Evolutionary conservation across 2,329 filamentous ascomycete species (phyloP).

Genomic region (Colletotrichum spinosum): DNA sequence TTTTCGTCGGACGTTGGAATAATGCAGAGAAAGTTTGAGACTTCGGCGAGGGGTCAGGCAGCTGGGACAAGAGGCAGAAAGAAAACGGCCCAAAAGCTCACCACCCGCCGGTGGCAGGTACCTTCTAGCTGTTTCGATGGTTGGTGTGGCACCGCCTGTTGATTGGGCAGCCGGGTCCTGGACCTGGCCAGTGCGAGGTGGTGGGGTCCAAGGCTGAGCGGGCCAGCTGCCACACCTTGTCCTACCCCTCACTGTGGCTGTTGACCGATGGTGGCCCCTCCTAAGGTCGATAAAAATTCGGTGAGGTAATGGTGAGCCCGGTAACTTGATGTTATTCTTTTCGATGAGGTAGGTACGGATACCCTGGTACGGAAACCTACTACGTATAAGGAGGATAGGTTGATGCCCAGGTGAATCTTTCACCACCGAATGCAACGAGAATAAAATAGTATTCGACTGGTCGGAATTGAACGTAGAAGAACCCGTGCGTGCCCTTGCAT

Average conservation of each 20-base stretch:
- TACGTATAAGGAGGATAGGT: too few species aligned
- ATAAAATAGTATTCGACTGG: too few species aligned
- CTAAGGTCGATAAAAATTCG: too few species aligned
- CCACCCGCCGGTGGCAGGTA: constrained; percentile 30
- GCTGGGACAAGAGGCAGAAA: constrained; percentile 27
- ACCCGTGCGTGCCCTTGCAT: background rate
- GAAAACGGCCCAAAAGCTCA: constrained; percentile 41
- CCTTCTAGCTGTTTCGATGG: constrained; percentile 60
- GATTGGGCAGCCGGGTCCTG: constrained; percentile 47
- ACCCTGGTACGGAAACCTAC: too few species aligned
- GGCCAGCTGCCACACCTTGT: constrained; percentile 7
- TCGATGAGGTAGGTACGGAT: too few species aligned
- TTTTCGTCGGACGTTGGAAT: constrained; percentile 10
- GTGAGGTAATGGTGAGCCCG: too few species aligned
- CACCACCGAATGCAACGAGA: too few species aligned
- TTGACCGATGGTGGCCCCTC: background rate
- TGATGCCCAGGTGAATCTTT: too few species aligned
- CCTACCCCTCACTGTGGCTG: constrained; percentile 10
- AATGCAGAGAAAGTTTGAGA: constrained; percentile 10
- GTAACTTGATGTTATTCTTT: too few species aligned
- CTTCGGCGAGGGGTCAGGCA: constrained; percentile 25
- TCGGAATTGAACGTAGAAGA: too few species aligned
- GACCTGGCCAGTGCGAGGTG: constrained; percentile 35
- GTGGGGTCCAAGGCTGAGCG: constrained; percentile 37
- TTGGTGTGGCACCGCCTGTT: constrained; percentile 38